phyloP scores from a whole-genome alignment of 495 filamentous ascomycete genomes.

The Aspergillus taichungensis region DNA sequence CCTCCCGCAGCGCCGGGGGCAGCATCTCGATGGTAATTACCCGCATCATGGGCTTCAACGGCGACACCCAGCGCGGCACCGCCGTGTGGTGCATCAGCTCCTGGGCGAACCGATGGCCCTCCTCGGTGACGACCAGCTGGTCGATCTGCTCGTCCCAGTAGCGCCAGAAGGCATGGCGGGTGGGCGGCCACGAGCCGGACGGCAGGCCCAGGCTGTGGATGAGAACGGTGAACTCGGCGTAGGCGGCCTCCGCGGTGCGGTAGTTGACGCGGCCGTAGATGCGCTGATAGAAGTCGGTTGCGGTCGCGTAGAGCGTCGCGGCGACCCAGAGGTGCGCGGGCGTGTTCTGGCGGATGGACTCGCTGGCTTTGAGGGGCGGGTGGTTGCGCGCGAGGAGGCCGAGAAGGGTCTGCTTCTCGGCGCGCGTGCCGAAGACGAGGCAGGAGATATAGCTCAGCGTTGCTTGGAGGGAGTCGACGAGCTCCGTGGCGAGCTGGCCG shows the following conservation, averaged over 20 bases:
- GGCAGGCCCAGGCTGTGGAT: slow-evolving; percentile 22
- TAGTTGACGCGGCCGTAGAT: slow-evolving; percentile 31
- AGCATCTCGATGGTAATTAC: slow-evolving; percentile 34
- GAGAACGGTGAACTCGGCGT: slow-evolving; percentile 28
- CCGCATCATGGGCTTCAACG: slow-evolving; percentile 27
- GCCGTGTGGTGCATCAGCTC: slow-evolving; percentile 19
- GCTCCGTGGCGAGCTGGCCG: slow-evolving; percentile 22
- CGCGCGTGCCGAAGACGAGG: slow-evolving; percentile 28
- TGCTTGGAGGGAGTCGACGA: slow-evolving; percentile 26
- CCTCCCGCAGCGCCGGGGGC: slow-evolving; percentile 27
- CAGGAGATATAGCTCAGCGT: slow-evolving; percentile 31
- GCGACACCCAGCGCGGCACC: slow-evolving; percentile 26
- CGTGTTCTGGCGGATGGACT: slow-evolving; percentile 17
- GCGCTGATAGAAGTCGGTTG: slow-evolving; percentile 37
- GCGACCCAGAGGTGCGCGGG: slow-evolving; percentile 28
- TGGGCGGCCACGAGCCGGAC: slow-evolving; percentile 22
- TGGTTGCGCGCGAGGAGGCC: slow-evolving; percentile 16
- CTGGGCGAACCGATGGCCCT: slow-evolving; percentile 26
- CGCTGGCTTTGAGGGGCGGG: slow-evolving; percentile 17
- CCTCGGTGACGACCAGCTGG: slow-evolving; percentile 20
- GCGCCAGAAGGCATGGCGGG: slow-evolving; percentile 28
- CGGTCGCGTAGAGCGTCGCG: slow-evolving; percentile 33
- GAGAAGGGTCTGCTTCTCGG: slow-evolving; percentile 26
- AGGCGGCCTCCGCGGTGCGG: slow-evolving; percentile 27
- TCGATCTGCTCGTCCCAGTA: slow-evolving; percentile 34